Conservation (phyloP, 2,329 filamentous ascomycete genomes). For the Sporothrix dimorphospora region DNA sequence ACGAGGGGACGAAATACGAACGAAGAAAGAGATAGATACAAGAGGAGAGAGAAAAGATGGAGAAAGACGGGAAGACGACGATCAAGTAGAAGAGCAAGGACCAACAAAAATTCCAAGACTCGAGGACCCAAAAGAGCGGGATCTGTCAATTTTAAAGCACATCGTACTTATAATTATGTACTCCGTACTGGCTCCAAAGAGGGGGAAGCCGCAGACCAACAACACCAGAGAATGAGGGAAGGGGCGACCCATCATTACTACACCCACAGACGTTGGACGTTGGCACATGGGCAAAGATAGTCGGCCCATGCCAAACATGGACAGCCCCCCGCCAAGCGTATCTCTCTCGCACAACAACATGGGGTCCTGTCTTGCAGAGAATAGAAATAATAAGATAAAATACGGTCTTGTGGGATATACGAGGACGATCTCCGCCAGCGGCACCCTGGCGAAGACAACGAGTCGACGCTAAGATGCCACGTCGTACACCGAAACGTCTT, state of each 20-base stretch:
- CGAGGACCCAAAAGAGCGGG: background rate
- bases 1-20: background rate
- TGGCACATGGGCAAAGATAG: slow-evolving; percentile 10
- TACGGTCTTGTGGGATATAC: background rate
- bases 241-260: background rate
- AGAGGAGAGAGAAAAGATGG: background rate
- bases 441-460: background rate
- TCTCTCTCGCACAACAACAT: background rate
- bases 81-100: background rate
- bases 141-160: slow-evolving; percentile 16
- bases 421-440: background rate
- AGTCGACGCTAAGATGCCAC: background rate
- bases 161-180: too few relatives aligned
- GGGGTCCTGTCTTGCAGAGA: background rate
- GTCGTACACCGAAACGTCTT: background rate
- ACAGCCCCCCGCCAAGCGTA: background rate
- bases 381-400: slow-evolving; percentile 5
- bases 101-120: background rate
- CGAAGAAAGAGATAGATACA: background rate
- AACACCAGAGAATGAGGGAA: background rate
- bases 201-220: background rate
- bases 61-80: background rate
- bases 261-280: background rate
- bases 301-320: background rate
- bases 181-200: background rate